Conservation (phyloP, 176 grass and related monocot genomes). For the Luzula sylvatica region DNA sequence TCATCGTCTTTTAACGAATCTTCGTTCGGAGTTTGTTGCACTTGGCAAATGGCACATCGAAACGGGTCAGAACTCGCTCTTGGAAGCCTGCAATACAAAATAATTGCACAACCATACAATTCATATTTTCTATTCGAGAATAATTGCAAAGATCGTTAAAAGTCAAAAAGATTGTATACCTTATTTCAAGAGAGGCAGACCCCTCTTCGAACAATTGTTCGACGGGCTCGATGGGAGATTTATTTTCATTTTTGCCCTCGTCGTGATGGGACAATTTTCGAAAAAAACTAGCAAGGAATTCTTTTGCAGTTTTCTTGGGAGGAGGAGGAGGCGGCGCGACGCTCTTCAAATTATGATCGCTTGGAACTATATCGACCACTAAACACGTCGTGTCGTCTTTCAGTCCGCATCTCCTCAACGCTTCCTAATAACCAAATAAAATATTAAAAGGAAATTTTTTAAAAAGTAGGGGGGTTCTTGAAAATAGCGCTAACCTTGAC, state of each 20-base stretch:
- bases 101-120: too few relatives aligned
- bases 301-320: conserved; percentile 65
- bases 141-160: not conserved
- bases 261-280: conserved; percentile 47
- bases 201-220: conserved; percentile 96
- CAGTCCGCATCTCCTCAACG: conserved; percentile 80
- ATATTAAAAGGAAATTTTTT: conserved; percentile 1
- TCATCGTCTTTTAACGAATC: conserved; percentile 42
- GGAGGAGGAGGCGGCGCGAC: conserved; percentile 34
- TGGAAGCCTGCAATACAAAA: conserved; percentile 43
- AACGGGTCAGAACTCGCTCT: conserved; percentile 40
- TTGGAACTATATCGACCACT: conserved; percentile 85
- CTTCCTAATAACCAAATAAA: conserved; percentile 50
- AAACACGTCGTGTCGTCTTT: conserved; percentile 98
- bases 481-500: conserved; percentile 50
- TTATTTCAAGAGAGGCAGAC: conserved; percentile 93
- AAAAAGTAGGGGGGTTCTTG: not conserved
- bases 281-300: conserved; percentile 69
- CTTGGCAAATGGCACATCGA: conserved; percentile 80
- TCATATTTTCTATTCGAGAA: not conserved
- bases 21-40: conserved; percentile 42
- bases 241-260: conserved; percentile 44
- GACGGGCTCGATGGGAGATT: conserved; percentile 44
- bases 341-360: conserved; percentile 36
- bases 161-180: conserved; percentile 29